Evolutionary conservation across 2,329 filamentous ascomycete species (phyloP).

Genomic region (Fusarium sp.): DNA sequence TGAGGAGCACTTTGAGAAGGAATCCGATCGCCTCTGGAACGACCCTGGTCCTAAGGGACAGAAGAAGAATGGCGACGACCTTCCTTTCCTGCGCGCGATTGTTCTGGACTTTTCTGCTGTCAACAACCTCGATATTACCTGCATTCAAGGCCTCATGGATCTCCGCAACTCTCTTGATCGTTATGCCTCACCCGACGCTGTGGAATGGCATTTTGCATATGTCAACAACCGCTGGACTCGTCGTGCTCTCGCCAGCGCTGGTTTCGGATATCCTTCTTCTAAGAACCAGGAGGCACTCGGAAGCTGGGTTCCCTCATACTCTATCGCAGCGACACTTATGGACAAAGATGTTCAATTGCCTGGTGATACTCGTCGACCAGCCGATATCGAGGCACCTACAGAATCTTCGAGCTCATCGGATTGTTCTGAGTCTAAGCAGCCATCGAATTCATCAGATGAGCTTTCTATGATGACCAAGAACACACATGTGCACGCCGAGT

Average conservation of each 20-base stretch:
- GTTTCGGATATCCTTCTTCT: conserved; percentile 62
- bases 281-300: conserved; percentile 43
- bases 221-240: conserved; percentile 69
- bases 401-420: not conserved
- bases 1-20: conserved; percentile 51
- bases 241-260: conserved; percentile 65
- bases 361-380: not conserved
- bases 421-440: not conserved
- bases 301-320: conserved; percentile 51
- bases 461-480: not conserved
- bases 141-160: conserved; percentile 68
- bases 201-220: conserved; percentile 67
- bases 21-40: conserved; percentile 66
- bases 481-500: not conserved
- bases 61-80: conserved; percentile 44
- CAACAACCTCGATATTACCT: conserved; percentile 68
- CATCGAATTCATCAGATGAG: not conserved
- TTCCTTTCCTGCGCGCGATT: conserved; percentile 64
- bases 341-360: conserved; percentile 26
- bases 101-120: conserved; percentile 70
- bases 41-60: conserved; percentile 56
- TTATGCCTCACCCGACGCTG: conserved; percentile 60
- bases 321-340: conserved; percentile 44
- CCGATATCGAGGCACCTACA: conserved; percentile 14
- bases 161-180: conserved; percentile 65